These are phyloP conservation scores for Pisolithus marmoratus DNA, from an alignment of 768 basidiomycete genomes.

Conservation along the genomic window DNA sequence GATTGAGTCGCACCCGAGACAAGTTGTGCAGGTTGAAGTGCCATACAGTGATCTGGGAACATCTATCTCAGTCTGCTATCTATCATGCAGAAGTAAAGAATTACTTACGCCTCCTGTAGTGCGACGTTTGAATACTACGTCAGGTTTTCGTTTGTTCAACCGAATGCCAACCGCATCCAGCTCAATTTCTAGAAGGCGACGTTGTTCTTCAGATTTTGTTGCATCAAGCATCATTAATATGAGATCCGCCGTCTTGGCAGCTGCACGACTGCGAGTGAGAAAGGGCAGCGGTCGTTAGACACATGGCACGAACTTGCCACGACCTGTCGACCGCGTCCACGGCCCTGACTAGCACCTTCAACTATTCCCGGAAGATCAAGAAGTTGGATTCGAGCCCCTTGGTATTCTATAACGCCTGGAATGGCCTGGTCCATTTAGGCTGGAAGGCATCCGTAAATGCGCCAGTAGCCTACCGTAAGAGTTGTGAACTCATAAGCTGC, in stretches of 20 bases:
- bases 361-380: constrained; percentile 96
- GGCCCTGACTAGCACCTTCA: constrained; percentile 84
- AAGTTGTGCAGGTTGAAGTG: not conserved
- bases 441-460: not conserved
- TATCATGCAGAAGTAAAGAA: not conserved
- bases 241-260: constrained; percentile 88
- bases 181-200: constrained; percentile 82
- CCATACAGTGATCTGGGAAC: constrained; percentile 60
- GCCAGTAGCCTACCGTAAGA: constrained; percentile 48
- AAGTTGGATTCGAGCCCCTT: constrained; percentile 90
- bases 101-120: constrained; percentile 81
- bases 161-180: constrained; percentile 96
- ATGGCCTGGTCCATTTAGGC: constrained; percentile 57
- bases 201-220: constrained; percentile 90
- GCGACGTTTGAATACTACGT: constrained; percentile 92
- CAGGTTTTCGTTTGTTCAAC: constrained; percentile 84
- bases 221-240: constrained; percentile 92
- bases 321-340: constrained; percentile 93
- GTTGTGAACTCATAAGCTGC: constrained; percentile 97
- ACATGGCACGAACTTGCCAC: constrained; percentile 61
- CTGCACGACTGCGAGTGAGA: constrained; percentile 27
- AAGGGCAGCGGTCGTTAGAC: not conserved
- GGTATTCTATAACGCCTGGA: constrained; percentile 94
- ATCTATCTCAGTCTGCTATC: not conserved
- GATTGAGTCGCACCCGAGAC: not conserved